Base-by-base conservation (phyloP, 2,329 filamentous ascomycete species). In the Epichloe uncinata region DNA sequence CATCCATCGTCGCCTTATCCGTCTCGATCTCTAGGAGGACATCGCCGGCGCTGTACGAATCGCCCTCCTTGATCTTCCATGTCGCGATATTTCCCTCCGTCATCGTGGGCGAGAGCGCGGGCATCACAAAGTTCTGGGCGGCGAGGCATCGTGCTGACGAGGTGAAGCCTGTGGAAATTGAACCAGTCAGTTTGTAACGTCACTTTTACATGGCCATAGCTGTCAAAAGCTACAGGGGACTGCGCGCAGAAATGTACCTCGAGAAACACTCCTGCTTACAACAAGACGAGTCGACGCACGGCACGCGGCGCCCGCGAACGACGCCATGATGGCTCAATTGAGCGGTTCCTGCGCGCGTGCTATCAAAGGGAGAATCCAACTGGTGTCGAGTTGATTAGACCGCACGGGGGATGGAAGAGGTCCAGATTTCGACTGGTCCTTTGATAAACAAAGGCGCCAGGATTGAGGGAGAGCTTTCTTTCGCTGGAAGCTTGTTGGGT, bases 1-100 rank as follows among this genome's bases (percentile, higher is more conserved):
- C 88, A 59, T 95, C 89, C 87, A 95, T 95, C 50, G 87, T 87
- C 50, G 88, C 88, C 75, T 95, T 95, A 69, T 95, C 88, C 52
- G 88, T 95, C 72, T 95, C 88, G 64, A 95, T 93, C 69, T 95
- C 88, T 52, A 95, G 80, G 47, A 95, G 75, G 34, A 95, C 87
- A 66, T 95, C 88, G 57, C 88, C 88, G 51, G 87, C 85, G 46
- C 78, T 74, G 67, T 88, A 95, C 47, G 79, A 76, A 58, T 93
- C 86, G 63, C 87, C 88, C 71, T 94, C 88, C 68, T 91, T 91
- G 61, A 94, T 77, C 66, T 82, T 85, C 88, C 88, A 95, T 54
- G 69, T 79, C 45, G 85, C 78, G 61, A 95, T 94, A 68, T 88
- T 93, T 54, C 88, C 88, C 69, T 95, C 88, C 54, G 87, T 95